A percentile compares a stretch with the other conserved stretches of the same genome.
Evolutionary conservation across 208 protist species (phyloP).

Genomic region (Acanthamoeba polyphaga): DNA sequence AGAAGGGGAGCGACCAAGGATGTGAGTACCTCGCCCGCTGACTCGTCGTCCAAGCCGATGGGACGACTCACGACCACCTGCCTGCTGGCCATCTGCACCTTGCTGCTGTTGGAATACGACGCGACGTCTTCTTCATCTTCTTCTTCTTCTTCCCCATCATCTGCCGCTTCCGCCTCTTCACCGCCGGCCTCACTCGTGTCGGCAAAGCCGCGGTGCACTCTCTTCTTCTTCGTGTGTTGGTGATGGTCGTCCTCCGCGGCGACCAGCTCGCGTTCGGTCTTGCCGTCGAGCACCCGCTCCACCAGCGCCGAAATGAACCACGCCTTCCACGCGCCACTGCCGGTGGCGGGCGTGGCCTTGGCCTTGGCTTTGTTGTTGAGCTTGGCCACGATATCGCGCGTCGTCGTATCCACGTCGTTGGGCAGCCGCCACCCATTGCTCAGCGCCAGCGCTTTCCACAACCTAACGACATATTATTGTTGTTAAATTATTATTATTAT

Average conservation of each 20-base stretch:
- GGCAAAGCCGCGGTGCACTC: background rate
- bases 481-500: background rate
- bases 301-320: background rate
- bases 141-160: background rate
- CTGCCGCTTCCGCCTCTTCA: background rate
- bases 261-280: background rate
- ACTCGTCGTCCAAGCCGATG: no score
- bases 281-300: conserved; percentile 5
- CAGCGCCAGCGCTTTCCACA: background rate
- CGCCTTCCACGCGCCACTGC: background rate
- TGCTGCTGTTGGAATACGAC: background rate
- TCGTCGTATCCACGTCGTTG: background rate
- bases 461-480: background rate
- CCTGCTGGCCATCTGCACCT: background rate
- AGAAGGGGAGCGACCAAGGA: background rate
- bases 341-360: background rate
- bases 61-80: background rate
- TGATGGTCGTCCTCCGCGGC: background rate
- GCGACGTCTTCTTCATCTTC: no score
- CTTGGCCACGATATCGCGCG: background rate
- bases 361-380: background rate
- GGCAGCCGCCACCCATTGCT: background rate
- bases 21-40: background rate
- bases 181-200: background rate
- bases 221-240: background rate